Base-by-base conservation (phyloP, 768 basidiomycete genomes). In the Lactifluus rugatus region DNA sequence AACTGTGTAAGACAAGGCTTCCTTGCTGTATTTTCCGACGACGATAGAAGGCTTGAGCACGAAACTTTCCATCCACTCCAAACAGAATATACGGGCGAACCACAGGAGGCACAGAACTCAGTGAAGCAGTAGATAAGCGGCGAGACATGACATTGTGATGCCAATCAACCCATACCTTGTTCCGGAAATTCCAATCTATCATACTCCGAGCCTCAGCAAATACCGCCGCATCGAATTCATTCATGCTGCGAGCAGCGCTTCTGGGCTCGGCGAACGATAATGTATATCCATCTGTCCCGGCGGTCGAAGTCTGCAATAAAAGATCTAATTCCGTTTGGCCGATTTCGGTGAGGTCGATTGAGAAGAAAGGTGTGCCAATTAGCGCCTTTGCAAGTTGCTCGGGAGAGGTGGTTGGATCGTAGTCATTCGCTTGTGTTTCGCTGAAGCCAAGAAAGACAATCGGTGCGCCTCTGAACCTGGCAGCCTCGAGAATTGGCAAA, bases 61-160 rank as follows among this genome's bases (percentile, higher is more conserved):
- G 81, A 78, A 1, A 93, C 72, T 71, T 99, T 99, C 94, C 93
- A 99, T 0, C 95, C 95, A 3, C 83, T 93, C 95, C 95, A 97
- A 64, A 90, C 75, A 0, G 91, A 88, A 66, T 90, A 89, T 0
- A 84, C 81, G 2, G 79, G 78, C 0, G 84, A 80, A 3, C 93
- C 93, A 69, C 95, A 98, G 0, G 81, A 84, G 0, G 94, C 80
- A 67, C 95, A 98, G 69, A 90, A 94, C 91, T 93, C 60, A 5
- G n/a, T 16, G 36, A 48, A 19, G 41, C 23, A 48, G 37, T 57
- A 37, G 58, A 56, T 58, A 13, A 21, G 51, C 17, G 31, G 26
- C 46, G 41, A 47, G 44, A 45, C 39, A 2, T 25, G 19, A 45
- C 32, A 34, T 51, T 56, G 48, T 19, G 47, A 50, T 39, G 31